Percentiles rank a stretch among this genome's conserved stretches.
Conservation (phyloP, 176 grass and related monocot species). For the Hordeum marinum region DNA sequence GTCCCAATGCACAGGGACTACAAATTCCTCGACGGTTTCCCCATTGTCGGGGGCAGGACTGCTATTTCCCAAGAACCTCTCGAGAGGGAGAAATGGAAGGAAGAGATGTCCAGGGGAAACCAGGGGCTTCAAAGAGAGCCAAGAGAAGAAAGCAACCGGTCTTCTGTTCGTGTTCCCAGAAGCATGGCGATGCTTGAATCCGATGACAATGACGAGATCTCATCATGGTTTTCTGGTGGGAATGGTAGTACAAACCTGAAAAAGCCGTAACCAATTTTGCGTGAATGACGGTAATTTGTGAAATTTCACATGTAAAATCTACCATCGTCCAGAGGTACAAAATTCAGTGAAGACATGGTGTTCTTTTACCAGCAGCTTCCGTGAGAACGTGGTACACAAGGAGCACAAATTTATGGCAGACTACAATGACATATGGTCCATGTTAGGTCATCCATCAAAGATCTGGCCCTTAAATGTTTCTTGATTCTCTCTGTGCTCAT, state of each 20-base stretch:
- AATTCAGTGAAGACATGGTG: not conserved
- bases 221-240: constrained; percentile 35
- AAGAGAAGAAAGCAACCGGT: not conserved
- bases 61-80: constrained; percentile 47
- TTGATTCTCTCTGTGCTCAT: not conserved
- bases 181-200: constrained; percentile 46
- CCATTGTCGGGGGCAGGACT: constrained; percentile 61
- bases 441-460: not conserved
- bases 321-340: not conserved
- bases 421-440: not conserved
- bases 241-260: not conserved
- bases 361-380: not conserved
- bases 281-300: not conserved
- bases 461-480: not conserved
- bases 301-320: not conserved
- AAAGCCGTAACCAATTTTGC: not conserved
- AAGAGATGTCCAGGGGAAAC: constrained; percentile 54
- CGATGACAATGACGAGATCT: constrained; percentile 31
- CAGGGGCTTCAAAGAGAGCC: constrained; percentile 21
- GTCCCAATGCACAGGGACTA: constrained; percentile 20
- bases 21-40: constrained; percentile 54
- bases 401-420: not conserved
- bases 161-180: constrained; percentile 11
- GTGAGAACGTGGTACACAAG: not conserved
- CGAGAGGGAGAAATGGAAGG: constrained; percentile 72